Base-by-base conservation (phyloP, 805 yeast species). In the Lipomyces yamadae region DNA sequence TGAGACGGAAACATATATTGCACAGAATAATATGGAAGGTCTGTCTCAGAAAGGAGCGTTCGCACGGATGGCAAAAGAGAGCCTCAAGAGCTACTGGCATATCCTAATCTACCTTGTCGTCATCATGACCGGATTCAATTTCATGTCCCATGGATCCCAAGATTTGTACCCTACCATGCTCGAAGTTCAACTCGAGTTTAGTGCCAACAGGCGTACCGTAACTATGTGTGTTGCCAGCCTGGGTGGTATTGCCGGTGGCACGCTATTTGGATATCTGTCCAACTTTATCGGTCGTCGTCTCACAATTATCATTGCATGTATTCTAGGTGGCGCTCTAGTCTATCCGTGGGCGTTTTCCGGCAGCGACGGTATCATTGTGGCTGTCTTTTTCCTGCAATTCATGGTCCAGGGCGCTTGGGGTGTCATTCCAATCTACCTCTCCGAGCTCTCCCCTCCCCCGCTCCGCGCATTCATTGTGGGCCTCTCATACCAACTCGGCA, bases 321-420 rank as follows among this genome's bases (percentile, higher is more conserved):
- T 85, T 33, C 67, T 81, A 57, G 88, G 88, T 33, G 88, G 88
- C 48, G 87, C 87, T 1, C 76, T 88, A 66, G 79, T 87, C 58
- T 88, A 88, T 74, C 90, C 90, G 34, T 83, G 86, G 81, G 86
- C 86, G 2, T 85, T 84, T 73, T 76, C 76, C 70, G 75, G 79
- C 24, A 74, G 74, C 34, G 76, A 74, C 53, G 81, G 82, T 18
- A 83, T 86, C 33, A 81, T 85, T 69, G 84, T 83, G 67, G 89
- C 87, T 37, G 86, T 79, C 4, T 88, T 88, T 77, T 87, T 87
- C 79, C 74, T 88, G 74, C 90, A 87, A 74, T 83, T 84, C 73
- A 84, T 85, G 63, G 89, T 88, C 4, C 88, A 86, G 80, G 92
- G 92, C 42, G 87, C 87, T 4, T 89, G 91, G 89, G 92, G 92